Base-by-base conservation (phyloP, 352 stramenopile genomes). In the Phytophthora pinifolia region DNA sequence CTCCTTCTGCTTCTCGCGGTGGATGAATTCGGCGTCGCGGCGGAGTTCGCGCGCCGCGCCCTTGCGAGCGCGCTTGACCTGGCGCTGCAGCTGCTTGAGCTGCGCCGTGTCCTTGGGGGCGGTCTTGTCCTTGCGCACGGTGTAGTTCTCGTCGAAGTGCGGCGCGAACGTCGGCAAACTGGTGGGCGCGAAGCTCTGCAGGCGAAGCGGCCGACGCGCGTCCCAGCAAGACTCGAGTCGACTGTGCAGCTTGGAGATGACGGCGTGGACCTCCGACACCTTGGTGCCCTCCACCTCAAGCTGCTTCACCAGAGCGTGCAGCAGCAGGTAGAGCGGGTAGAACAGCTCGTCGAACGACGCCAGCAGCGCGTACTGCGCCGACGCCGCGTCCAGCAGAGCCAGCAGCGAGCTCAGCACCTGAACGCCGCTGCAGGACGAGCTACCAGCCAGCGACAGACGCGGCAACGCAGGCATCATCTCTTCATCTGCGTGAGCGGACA, bases 21-120 rank as follows among this genome's bases (percentile, higher is more conserved):
- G 94, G 45, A 99, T 71, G 64, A 98, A 98, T 46, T 88, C 80
- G 49, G 79, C 84, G 68, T 99, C 96, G 46, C 97, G 76, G 20
- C 94, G 91, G 43, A 99, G 69, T 61, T 99, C 96, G 36, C 96
- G 86, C 20, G 94, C 92, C 9, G 96, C 93, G 10, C 92, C 94
- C 76, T 99, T 99, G 58, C 96, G 86, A 46, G 98, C 96, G 31
- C 96, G 89, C 66, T 99, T 99, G 55, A 98, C 96, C 65, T 99
- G 95, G 31, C 96, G 88, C 44, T 96, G 76, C 31, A 98, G 76
- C 52, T 98, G 79, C 71, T 98, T 96, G 52, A 83, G 79, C 69
- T 88, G 74, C n/a, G 83, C 86, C 32, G 80, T 81, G 45, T 94
- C 87, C 29, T 80, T 72, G 51, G 96, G 81, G 25, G 77, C 63